Base-by-base conservation (phyloP, 2,329 filamentous ascomycete species). In the Diaporthe velutina region DNA sequence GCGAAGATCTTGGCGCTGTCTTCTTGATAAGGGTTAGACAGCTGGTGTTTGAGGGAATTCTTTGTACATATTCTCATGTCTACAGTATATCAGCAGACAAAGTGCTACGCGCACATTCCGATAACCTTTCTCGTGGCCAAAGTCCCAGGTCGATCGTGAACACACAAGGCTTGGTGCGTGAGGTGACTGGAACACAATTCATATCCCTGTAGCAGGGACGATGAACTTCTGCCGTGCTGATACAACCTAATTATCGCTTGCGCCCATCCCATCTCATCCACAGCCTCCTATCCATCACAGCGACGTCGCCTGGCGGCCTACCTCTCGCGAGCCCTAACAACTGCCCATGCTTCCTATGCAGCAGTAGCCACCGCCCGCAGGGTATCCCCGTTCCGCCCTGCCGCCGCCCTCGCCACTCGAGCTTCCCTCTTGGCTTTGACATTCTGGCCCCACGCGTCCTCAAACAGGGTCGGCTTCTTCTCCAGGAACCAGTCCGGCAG, bases 381-480 rank as follows among this genome's bases (percentile, higher is more conserved):
- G 2, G 33, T 52, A 9, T 72, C 57, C 25, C 30, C 15, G 13
- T 68, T 68, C 22, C 30, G 30, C 68, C 38, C 40, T 4, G 40
- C 50, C 25, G 73, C 40, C 42, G 71, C 54, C 61, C 68, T 70
- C 9, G 70, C 60, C 35, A 50, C 5, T 13, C 60, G 40, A 17
- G 67, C 72, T 61, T 83, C 80, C 66, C 82, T 80, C 57, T 79
- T 83, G 42, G 68, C 71, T 71, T 75, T 73, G 17, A 64, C 48
- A 19, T 52, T 61, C 40, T 73, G 28, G 10, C 58, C 71, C 91
- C 91, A 93, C 0, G 87, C 87, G 81, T 94, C 92, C 83, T 97
- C 94, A 80, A 97, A 97, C 22, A 90, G 80, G 2, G 93, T 93
- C 76, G 88, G 88, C 81, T 90, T 90, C 75, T 86, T 85, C 28